These are phyloP conservation scores for Leccinum rimulosum DNA, from an alignment of 768 basidiomycete species.

Conservation along the genomic window DNA sequence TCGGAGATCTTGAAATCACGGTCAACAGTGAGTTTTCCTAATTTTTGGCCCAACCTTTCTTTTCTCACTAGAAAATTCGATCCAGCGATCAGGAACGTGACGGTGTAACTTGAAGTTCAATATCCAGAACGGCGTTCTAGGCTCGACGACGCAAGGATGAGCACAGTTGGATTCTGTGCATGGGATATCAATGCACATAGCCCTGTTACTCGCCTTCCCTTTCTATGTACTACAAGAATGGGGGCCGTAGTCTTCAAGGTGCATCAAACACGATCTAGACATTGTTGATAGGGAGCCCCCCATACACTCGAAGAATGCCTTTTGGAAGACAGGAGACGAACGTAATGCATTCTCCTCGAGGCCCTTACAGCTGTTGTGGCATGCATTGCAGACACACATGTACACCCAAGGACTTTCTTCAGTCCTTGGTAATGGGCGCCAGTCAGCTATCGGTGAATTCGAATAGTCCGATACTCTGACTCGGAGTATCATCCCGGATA, in stretches of 20 bases:
- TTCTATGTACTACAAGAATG: not conserved
- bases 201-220: not conserved
- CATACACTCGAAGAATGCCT: too few species aligned
- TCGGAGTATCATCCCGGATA: not conserved
- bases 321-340: not conserved
- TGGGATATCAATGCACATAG: not conserved
- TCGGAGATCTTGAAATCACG: conserved; percentile 47
- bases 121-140: conserved; percentile 33
- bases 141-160: conserved; percentile 8
- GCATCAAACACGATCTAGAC: not conserved
- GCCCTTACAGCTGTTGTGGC: not conserved
- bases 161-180: not conserved
- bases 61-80: conserved; percentile 1
- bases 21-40: conserved; percentile 31
- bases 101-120: conserved; percentile 43
- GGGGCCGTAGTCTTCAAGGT: not conserved
- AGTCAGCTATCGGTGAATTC: not conserved
- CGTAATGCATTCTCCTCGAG: not conserved
- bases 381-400: not conserved
- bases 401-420: too few species aligned
- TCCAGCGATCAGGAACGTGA: conserved; percentile 38
- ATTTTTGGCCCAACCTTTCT: not conserved
- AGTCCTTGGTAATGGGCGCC: not conserved
- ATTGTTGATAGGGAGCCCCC: too few species aligned
- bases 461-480: not conserved